Base-by-base conservation (phyloP, 805 yeast genomes). In the Pichia sporocuriosa region DNA sequence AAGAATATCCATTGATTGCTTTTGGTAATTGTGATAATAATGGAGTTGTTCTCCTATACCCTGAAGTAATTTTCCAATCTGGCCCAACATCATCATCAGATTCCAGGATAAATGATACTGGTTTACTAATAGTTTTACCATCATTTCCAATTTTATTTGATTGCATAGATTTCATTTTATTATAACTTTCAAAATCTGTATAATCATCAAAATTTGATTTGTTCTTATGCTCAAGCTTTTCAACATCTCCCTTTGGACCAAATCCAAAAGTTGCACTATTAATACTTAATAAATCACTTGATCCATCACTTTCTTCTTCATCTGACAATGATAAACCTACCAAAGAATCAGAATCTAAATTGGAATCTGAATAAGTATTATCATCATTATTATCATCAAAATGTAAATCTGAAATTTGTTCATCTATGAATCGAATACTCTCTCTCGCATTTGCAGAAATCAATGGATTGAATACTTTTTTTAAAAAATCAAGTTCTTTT, bases 371-470 rank as follows among this genome's bases (percentile, higher is more conserved):
- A 28, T 27, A n/a, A 9, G 11, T 45, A 30, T 39, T 40, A 31
- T 43, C 48, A 24, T 44, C 28, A 16, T 51, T 37, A 26, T 39
- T 46, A 27, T 39, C 40, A 23, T 49, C 45, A 17, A 37, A 43
- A 9, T 30, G 31, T n/a, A 7, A 19, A 21, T 20, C 47, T 4
- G 54, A 48, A 26, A 43, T 43, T 30, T 45, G 41, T 11, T 32
- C 55, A 49, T 81, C 87, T 40, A 82, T 75, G 50, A 79, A 76
- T 42, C 72, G 65, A 38, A 81, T 68, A 16, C 85, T 73, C 53
- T 79, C 84, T 40, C 80, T 66, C 7, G 89, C 82, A 57, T 77
- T 77, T n/a, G 71, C 67, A 16, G 84, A 77, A 47, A 69, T 67
- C 54, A 79, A 66, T 15, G 77, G 69, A 35, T 59, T 58, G 16